A percentile compares a stretch with the other conserved stretches of the same genome.
Conservation (phyloP, 441 rosid genomes). For the Melianthus villosus region DNA sequence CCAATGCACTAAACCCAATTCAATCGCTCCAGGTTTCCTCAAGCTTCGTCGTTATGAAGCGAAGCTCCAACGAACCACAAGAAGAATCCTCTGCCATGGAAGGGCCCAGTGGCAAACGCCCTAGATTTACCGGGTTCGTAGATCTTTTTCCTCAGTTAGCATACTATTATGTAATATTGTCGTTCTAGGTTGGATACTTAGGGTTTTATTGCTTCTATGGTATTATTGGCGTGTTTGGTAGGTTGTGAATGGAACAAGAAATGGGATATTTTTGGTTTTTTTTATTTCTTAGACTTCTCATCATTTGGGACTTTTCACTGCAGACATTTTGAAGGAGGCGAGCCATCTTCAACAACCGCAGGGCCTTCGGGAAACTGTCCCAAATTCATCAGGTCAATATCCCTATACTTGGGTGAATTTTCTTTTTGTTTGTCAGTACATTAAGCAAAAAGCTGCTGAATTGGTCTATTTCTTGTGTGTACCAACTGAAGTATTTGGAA, state of each 20-base stretch:
- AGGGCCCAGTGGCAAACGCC: conserved; percentile 36
- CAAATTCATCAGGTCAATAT: too few species aligned
- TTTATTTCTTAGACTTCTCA: neutral
- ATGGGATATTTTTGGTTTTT: neutral
- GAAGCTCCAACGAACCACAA: neutral
- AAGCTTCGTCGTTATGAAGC: neutral
- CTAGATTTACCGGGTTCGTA: conserved; percentile 23
- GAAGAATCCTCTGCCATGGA: conserved; percentile 9
- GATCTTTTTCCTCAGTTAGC: neutral
- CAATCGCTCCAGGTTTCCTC: neutral
- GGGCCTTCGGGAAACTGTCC: too few species aligned
- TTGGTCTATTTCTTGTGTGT: neutral
- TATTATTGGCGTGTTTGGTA: neutral
- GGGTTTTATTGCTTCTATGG: neutral
- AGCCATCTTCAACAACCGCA: too few species aligned
- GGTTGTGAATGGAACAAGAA: conserved; percentile 1
- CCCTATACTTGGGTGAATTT: too few species aligned
- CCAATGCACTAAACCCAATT: neutral
- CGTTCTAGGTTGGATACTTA: neutral
- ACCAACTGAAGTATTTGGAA: too few species aligned
- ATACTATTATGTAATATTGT: neutral
- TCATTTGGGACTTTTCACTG: neutral
- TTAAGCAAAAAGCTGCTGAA: neutral
- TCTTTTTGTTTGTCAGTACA: too few species aligned
- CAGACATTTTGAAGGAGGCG: too few species aligned